Base-by-base conservation (phyloP, 2,329 filamentous ascomycete species). In the Passalora sequoiae region DNA sequence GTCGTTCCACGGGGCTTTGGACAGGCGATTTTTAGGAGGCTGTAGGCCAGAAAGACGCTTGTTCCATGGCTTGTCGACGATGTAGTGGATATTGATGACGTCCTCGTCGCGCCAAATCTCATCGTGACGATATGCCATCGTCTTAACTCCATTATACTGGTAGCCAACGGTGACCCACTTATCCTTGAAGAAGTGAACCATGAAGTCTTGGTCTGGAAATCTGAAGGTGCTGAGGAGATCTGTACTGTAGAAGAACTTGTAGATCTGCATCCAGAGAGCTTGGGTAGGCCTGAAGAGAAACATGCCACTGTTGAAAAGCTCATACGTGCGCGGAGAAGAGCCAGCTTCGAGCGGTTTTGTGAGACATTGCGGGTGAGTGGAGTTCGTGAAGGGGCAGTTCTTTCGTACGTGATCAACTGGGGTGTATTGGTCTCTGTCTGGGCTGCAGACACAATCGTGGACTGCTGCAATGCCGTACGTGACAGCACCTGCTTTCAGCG, bases 51-150 rank as follows among this genome's bases (percentile, higher is more conserved):
- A n/a, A n/a, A n/a, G n/a, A n/a, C 67, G 63, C 40, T 62, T 65
- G 16, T 68, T 64, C 74, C 73, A 76, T 13, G 73, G 74, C 58
- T 76, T 76, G 50, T 76, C 72, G 5, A 75, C 72, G 38, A 76
- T 74, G 39, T 75, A 76, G 51, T 76, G 73, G 24, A 75, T 45
- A 4, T 69, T 68, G 0, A 68, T 62, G 4, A 75, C 66, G 15
- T 68, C 63, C 2, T 66, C 63, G 41, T 73, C 70, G 4, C 60
- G 57, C 72, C 72, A 76, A 19, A 76, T 67, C 25, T 69, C 66
- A 3, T 58, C 43, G 49, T 76, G 73, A 67, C 71, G 72, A 54
- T 75, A 74, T 21, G 67, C 58, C 68, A 71, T 73, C 6, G 72
- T 76, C 58, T 76, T 76, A 10, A 76, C 59, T 3, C 72, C 73